Conservation (phyloP, 2,329 filamentous ascomycete species). For the Colletotrichum sp. region DNA sequence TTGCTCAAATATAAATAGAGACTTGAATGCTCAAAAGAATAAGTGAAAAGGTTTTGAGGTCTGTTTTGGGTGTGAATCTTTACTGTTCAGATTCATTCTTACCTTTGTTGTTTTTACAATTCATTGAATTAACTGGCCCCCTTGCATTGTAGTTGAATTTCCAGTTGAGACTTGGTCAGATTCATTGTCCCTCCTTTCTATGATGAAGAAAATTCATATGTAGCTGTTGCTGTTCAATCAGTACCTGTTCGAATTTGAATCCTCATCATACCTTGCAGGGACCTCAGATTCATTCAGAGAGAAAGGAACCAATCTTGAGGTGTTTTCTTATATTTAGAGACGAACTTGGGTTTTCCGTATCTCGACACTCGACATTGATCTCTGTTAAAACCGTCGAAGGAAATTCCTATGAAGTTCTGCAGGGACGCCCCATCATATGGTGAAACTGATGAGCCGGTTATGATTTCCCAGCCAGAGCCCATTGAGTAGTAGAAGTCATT, state of each 20-base stretch:
- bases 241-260: not conserved
- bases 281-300: too few relatives aligned
- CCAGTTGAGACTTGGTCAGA: not conserved
- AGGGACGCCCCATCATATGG: not conserved
- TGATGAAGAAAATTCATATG: not conserved
- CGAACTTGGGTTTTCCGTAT: too few relatives aligned
- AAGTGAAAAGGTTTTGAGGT: too few relatives aligned
- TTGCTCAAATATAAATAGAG: not conserved
- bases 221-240: not conserved
- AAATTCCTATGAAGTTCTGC: not conserved
- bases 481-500: not conserved
- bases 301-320: too few relatives aligned
- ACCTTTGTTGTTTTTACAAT: not conserved
- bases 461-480: not conserved
- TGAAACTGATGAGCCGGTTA: not conserved
- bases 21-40: not conserved
- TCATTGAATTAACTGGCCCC: not conserved
- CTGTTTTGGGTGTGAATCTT: not conserved
- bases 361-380: too few relatives aligned
- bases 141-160: not conserved
- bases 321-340: too few relatives aligned
- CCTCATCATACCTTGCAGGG: not conserved
- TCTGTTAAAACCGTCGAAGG: too few relatives aligned
- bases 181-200: not conserved
- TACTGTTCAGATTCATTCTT: not conserved